Evolutionary conservation across 2,329 filamentous ascomycete genomes (phyloP), one percentile per base, ranked within the genome.

Genomic region (Didymella glomerata): DNA sequence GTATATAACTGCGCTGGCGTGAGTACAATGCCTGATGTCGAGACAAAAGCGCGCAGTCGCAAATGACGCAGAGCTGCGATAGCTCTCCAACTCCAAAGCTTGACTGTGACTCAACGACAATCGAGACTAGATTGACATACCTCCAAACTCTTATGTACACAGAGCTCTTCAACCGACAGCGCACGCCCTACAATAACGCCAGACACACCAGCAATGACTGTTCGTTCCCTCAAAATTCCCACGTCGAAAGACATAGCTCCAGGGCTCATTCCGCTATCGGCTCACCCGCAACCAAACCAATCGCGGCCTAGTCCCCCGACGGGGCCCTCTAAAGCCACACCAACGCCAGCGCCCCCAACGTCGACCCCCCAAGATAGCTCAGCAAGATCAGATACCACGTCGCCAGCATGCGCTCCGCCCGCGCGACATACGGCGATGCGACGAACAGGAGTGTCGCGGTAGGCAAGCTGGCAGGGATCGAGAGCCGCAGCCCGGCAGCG

Each of bases 351-450:
- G 68, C 67, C 7, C 67, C 69, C 50, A 59, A 54, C 28, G 61
- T 62, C 32, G 66, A 61, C 20, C 69, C 66, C 16, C 65, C 47
- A 24, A 72, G 60, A 54, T 72, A 72, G 49, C 64, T 67, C 24
- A 71, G 58, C 32, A 72, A 47, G 6, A 66, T 60, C 27, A 65
- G 46, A 38, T 70, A 70, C 38, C 68, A 60, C 40, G 55, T 62
- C 40, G 62, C 49, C 2, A 62, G 59, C 13, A 71, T 47, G 7
- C 48, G 56, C 38, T 68, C 63, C n/a, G 56, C 54, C 16, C 56
- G 62, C 13, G 62, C 63, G 10, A 72, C 36, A 22, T 61, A 66
- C 3, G 69, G 67, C 8, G 62, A 64, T 4, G 62, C 64, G 36
- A 71, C 30, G 56, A 72, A 67, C 16, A 73, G 54, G 0, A 68